These are phyloP conservation scores for Phialophora tarda DNA, from an alignment of 2,329 filamentous ascomycete species.

Conservation along the genomic window DNA sequence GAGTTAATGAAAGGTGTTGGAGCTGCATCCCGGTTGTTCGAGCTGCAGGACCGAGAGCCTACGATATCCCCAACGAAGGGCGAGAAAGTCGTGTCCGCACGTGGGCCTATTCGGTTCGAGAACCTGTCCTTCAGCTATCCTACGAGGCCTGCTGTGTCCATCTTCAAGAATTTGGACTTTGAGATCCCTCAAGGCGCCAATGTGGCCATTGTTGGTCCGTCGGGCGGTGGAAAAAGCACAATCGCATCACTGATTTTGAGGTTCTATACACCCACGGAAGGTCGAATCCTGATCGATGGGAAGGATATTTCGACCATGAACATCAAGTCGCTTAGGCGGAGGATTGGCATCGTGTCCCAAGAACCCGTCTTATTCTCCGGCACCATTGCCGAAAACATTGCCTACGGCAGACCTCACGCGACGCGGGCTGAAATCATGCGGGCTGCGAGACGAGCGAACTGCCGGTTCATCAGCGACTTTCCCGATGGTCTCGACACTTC, in stretches of 20 bases:
- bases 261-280: constrained; percentile 84
- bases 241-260: constrained; percentile 88
- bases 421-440: constrained; percentile 79
- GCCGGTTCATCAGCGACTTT: constrained; percentile 94
- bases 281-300: constrained; percentile 81
- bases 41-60: constrained; percentile 87
- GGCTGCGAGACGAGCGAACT: constrained; percentile 91
- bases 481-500: constrained; percentile 94
- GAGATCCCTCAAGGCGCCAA: constrained; percentile 92
- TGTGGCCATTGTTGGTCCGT: constrained; percentile 94
- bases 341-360: constrained; percentile 93
- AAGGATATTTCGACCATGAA: constrained; percentile 85
- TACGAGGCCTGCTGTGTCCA: constrained; percentile 85
- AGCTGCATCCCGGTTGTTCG: constrained; percentile 93
- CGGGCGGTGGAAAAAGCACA: constrained; percentile 94
- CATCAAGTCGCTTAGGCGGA: constrained; percentile 85
- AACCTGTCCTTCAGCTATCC: constrained; percentile 90
- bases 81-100: constrained; percentile 76
- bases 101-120: constrained; percentile 85
- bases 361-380: constrained; percentile 91
- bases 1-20: constrained; percentile 99
- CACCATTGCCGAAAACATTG: constrained; percentile 80
- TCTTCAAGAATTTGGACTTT: constrained; percentile 88
- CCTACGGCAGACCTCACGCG: constrained; percentile 84
- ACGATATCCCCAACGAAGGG: constrained; percentile 88